phyloP scores from a whole-genome alignment of 169 alveolate species.

The Cryptosporidium xiaoi region DNA sequence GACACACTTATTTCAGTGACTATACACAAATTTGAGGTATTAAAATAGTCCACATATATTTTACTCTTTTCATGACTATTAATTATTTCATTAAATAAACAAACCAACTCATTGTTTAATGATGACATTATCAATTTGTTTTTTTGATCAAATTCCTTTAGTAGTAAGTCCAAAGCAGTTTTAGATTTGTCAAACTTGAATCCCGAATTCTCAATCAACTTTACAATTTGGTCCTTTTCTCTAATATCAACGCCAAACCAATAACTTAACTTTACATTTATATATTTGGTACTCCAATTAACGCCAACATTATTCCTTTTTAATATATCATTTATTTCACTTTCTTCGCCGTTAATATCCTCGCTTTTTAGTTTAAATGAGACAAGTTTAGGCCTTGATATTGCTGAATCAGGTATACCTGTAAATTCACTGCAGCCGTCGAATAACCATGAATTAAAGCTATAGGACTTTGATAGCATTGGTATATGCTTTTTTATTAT shows the following conservation, averaged over 20 bases:
- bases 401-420: conserved; percentile 15
- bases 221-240: conserved; percentile 29
- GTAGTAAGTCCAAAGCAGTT: conserved; percentile 28
- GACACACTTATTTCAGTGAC: conserved; percentile 9
- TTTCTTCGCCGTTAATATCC: not conserved
- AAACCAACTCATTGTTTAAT: not conserved
- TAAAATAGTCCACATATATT: conserved; percentile 20
- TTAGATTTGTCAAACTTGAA: conserved; percentile 16
- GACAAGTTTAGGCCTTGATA: conserved; percentile 42
- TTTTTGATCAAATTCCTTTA: conserved; percentile 23
- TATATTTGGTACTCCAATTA: not conserved
- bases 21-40: conserved; percentile 3
- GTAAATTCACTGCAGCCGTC: conserved; percentile 10
- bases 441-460: conserved; percentile 53
- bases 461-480: conserved; percentile 33
- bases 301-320: not conserved
- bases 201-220: conserved; percentile 27
- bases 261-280: not conserved
- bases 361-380: conserved; percentile 7
- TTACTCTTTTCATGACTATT: not conserved
- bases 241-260: conserved; percentile 31
- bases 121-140: not conserved
- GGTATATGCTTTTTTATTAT: conserved; percentile 35
- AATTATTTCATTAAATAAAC: not conserved
- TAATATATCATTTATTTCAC: not conserved